These are phyloP conservation scores for Hypoxylon perforatum DNA, from an alignment of 495 filamentous ascomycete species.

Conservation along the genomic window DNA sequence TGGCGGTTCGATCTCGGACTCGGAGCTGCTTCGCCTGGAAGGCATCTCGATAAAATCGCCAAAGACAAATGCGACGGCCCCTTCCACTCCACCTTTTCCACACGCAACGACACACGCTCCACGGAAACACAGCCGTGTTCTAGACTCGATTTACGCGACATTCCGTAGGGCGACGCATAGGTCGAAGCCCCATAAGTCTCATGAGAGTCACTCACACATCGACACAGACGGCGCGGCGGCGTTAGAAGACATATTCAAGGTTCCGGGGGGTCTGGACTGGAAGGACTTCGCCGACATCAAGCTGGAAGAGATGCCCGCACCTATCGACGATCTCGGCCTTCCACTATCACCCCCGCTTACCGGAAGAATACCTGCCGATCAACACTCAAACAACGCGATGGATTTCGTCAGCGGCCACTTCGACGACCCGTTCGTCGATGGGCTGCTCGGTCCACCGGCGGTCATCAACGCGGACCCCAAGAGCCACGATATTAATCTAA, in stretches of 20 bases:
- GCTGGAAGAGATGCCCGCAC: conserved; percentile 22
- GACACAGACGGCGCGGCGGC: conserved; percentile 3
- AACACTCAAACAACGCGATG: conserved; percentile 19
- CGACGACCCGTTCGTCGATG: conserved; percentile 52
- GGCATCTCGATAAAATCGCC: conserved; percentile 57
- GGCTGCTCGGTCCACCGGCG: conserved; percentile 27
- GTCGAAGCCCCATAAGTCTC: conserved; percentile 32
- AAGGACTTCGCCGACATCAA: conserved; percentile 30
- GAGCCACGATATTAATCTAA: conserved; percentile 17
- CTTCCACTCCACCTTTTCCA: conserved; percentile 29
- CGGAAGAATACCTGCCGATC: conserved; percentile 41
- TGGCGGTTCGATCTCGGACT: conserved; percentile 58
- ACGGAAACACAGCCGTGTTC: conserved; percentile 39
- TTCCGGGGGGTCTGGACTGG: conserved; percentile 23
- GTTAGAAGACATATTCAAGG: conserved; percentile 22
- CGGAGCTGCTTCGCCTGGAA: conserved; percentile 59
- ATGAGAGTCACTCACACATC: not conserved
- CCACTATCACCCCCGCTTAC: conserved; percentile 52
- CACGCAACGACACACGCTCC: conserved; percentile 24
- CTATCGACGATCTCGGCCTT: conserved; percentile 20
- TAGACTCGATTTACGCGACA: conserved; percentile 37
- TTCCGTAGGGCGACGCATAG: conserved; percentile 38
- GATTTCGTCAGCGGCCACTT: conserved; percentile 48
- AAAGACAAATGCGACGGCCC: conserved; percentile 39
- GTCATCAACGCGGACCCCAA: conserved; percentile 22